phyloP scores from a whole-genome alignment of 495 filamentous ascomycete genomes.

The Penicillium silybi region DNA sequence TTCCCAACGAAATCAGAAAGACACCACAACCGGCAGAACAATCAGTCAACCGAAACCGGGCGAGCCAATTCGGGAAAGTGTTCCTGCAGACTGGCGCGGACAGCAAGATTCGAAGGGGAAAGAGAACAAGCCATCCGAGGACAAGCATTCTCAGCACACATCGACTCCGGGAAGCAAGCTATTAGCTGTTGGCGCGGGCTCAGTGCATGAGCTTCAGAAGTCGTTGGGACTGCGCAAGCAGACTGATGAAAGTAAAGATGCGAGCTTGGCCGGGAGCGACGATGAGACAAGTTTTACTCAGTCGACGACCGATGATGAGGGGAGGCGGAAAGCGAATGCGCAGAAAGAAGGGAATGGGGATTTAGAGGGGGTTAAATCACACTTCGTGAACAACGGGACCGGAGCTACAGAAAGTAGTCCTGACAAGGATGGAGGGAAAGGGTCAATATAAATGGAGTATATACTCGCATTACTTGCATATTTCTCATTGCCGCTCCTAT shows the following conservation, averaged over 20 bases:
- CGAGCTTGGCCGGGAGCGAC: constrained; percentile 64
- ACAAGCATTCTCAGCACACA: not conserved
- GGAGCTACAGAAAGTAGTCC: not conserved
- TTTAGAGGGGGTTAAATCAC: constrained; percentile 29
- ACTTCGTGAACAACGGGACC: constrained; percentile 16
- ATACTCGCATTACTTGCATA: not conserved
- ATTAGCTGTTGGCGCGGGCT: constrained; percentile 8
- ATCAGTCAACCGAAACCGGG: constrained; percentile 58
- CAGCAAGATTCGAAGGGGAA: constrained; percentile 2
- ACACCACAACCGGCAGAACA: constrained; percentile 28
- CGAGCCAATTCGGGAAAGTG: constrained; percentile 62
- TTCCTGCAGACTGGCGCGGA: constrained; percentile 69
- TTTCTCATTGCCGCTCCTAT: not conserved
- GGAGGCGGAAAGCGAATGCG: too few relatives aligned
- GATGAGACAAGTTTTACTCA: constrained; percentile 33
- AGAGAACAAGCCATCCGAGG: constrained; percentile 2
- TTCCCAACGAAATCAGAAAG: constrained; percentile 5
- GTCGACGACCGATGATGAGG: constrained; percentile 9
- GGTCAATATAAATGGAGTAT: not conserved
- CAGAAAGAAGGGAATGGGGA: constrained; percentile 14
- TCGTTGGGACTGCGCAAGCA: constrained; percentile 63
- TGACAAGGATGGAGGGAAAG: not conserved
- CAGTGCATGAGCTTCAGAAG: constrained; percentile 39
- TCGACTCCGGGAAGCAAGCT: constrained; percentile 1
- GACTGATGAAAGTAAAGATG: constrained; percentile 54